Conservation (phyloP, 2,329 filamentous ascomycete species). For the Corynespora cassiicola region DNA sequence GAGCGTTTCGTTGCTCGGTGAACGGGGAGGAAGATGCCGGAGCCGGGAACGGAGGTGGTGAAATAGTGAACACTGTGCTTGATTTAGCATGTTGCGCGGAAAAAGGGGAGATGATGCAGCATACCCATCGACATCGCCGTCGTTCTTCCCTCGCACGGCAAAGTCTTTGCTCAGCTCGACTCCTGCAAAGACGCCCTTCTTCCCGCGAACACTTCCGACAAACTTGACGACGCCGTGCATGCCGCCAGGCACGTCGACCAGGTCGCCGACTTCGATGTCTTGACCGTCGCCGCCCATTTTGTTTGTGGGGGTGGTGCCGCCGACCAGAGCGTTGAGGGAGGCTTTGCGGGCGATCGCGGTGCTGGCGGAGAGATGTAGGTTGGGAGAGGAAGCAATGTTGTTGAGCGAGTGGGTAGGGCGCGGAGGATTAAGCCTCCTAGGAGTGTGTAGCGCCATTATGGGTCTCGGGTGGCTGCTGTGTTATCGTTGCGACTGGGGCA, state of each 20-base stretch:
- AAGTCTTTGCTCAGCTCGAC: constrained; percentile 86
- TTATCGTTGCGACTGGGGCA: constrained; percentile 12
- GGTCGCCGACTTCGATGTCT: constrained; percentile 77
- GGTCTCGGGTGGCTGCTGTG: constrained; percentile 20
- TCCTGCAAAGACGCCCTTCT: constrained; percentile 89
- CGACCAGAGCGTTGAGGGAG: constrained; percentile 73
- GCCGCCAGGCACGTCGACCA: constrained; percentile 89
- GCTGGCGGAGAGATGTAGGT: constrained; percentile 47
- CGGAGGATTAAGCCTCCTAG: constrained; percentile 43
- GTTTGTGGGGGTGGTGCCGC: constrained; percentile 43
- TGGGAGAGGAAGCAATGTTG: constrained; percentile 51
- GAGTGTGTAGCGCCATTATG: constrained; percentile 52
- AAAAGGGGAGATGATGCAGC: constrained; percentile 30
- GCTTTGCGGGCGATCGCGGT: constrained; percentile 70
- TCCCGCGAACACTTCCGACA: constrained; percentile 83
- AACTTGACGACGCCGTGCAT: constrained; percentile 93
- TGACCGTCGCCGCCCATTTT: constrained; percentile 54
- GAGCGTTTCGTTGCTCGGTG: constrained; percentile 77
- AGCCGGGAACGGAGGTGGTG: constrained; percentile 74
- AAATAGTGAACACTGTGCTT: constrained; percentile 72
- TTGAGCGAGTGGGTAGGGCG: constrained; percentile 51
- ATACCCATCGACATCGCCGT: constrained; percentile 93
- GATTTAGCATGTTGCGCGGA: constrained; percentile 11
- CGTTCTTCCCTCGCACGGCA: constrained; percentile 88
- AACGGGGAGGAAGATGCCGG: constrained; percentile 92